Conservation (phyloP, 805 yeast species). For the Osmozyma mogii region DNA sequence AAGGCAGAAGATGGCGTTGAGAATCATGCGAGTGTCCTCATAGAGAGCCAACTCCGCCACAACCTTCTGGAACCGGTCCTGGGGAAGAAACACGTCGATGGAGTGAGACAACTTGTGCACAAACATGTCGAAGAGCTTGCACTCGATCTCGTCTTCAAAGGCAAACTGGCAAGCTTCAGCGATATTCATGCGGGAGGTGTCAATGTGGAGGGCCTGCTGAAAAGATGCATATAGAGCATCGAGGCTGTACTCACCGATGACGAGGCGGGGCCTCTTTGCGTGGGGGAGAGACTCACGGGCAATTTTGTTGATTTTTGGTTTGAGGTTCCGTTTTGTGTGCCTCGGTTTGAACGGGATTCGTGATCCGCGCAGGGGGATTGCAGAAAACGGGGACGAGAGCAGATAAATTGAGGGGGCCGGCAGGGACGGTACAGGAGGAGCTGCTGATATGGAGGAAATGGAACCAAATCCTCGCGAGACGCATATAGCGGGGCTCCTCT, state of each 20-base stretch:
- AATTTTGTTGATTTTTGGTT: slow-evolving; percentile 31
- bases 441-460: too few relatives aligned
- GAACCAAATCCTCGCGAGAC: too few relatives aligned
- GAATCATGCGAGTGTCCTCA: slow-evolving; percentile 32
- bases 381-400: too few relatives aligned
- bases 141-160: slow-evolving; percentile 17
- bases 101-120: slow-evolving; percentile 20
- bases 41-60: slow-evolving; percentile 29
- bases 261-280: slow-evolving; percentile 2
- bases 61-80: slow-evolving; percentile 21
- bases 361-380: background rate
- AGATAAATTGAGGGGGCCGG: too few relatives aligned
- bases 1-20: slow-evolving; percentile 28
- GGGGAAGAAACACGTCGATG: slow-evolving; percentile 26
- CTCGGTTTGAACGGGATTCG: slow-evolving; percentile 24
- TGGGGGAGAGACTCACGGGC: slow-evolving; percentile 5
- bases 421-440: too few relatives aligned
- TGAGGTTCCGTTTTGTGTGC: slow-evolving; percentile 27
- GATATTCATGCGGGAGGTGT: slow-evolving; percentile 7
- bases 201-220: slow-evolving; percentile 15
- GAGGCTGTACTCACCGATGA: slow-evolving; percentile 16
- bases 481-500: too few relatives aligned
- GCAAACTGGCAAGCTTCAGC: slow-evolving; percentile 5
- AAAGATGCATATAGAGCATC: slow-evolving; percentile 20
- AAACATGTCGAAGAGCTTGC: slow-evolving; percentile 26